phyloP scores from a whole-genome alignment of 768 basidiomycete genomes.

The Hirschioporus abietinus region DNA sequence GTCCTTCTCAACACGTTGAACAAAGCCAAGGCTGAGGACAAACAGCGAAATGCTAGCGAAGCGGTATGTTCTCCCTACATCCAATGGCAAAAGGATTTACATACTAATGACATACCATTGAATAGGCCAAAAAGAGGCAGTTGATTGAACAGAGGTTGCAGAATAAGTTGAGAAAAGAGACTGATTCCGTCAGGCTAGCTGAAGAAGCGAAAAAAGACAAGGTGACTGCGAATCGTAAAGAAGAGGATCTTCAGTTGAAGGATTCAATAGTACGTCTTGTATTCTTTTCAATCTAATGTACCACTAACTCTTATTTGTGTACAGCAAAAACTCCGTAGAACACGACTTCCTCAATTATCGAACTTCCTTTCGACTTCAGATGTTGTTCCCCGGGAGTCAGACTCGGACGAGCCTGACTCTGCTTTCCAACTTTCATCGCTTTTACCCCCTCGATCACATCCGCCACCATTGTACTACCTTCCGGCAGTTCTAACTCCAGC shows the following conservation, averaged over 20 bases:
- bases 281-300: neutral
- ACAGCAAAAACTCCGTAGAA: constrained; percentile 70
- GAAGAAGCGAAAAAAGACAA: constrained; percentile 87
- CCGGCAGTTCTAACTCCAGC: constrained; percentile 61
- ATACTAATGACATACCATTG: constrained; percentile 3
- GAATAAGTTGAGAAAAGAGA: constrained; percentile 78
- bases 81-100: neutral
- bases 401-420: constrained; percentile 21
- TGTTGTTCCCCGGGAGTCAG: constrained; percentile 39
- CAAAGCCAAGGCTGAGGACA: constrained; percentile 85
- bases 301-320: neutral
- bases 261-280: constrained; percentile 64
- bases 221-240: constrained; percentile 65
- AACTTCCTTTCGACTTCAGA: constrained; percentile 78
- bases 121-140: constrained; percentile 78
- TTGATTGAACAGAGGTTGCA: constrained; percentile 81
- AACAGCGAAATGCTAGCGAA: constrained; percentile 79
- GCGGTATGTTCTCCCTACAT: constrained; percentile 42
- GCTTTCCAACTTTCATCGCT: constrained; percentile 29
- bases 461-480: constrained; percentile 73
- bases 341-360: constrained; percentile 64
- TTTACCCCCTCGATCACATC: constrained; percentile 56
- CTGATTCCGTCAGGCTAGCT: constrained; percentile 77
- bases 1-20: constrained; percentile 77
- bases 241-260: constrained; percentile 77